Conservation (phyloP, 257 asterid species). For the Gardenia jasminoides region DNA sequence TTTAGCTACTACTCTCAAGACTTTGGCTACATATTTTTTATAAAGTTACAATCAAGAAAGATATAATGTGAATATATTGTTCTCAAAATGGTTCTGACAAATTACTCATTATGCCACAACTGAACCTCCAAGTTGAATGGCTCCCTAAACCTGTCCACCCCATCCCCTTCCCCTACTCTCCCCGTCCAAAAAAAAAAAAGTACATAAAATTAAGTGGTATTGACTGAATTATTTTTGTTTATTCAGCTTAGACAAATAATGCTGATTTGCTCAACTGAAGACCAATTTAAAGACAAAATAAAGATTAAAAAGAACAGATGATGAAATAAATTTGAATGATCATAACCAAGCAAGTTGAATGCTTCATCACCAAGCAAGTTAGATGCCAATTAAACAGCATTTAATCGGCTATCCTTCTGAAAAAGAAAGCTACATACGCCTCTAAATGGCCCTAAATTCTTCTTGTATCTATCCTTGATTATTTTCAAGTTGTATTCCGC, state of each 20-base stretch:
- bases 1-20: too few species aligned
- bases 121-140: too few species aligned
- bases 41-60: neutral
- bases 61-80: too few species aligned
- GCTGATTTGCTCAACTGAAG: neutral
- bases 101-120: neutral
- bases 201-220: too few species aligned
- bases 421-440: neutral
- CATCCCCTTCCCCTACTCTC: too few species aligned
- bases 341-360: neutral
- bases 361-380: neutral
- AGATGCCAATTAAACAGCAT: conserved; percentile 11
- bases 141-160: too few species aligned
- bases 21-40: too few species aligned
- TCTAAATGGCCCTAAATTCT: neutral
- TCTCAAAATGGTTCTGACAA: neutral
- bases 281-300: neutral
- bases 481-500: conserved; percentile 40
- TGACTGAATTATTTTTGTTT: too few species aligned
- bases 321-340: neutral
- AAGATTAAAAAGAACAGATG: neutral
- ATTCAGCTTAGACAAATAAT: neutral
- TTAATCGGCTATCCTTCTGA: neutral
- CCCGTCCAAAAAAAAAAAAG: too few species aligned
- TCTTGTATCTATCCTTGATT: conserved; percentile 24